Evolutionary conservation across 768 basidiomycete species (phyloP).

Genomic region (Hygrophorus pudorinus): DNA sequence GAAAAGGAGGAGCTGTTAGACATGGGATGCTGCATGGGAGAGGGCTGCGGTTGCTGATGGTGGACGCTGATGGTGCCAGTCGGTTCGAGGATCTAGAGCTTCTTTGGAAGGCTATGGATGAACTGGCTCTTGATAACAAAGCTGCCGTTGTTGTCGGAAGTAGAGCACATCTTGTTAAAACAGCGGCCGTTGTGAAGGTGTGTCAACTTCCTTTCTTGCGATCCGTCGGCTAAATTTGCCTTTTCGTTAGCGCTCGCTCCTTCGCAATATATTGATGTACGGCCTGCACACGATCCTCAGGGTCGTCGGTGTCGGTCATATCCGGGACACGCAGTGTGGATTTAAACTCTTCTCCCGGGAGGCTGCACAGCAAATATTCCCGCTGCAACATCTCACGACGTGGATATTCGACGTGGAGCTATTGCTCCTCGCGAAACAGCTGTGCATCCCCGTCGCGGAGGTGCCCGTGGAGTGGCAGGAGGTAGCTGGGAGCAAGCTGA

Average conservation of each 20-base stretch:
- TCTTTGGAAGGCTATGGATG: constrained; percentile 72
- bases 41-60: constrained; percentile 77
- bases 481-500: constrained; percentile 86
- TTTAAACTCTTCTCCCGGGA: constrained; percentile 90
- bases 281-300: constrained; percentile 83
- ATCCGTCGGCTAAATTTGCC: not conserved
- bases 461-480: constrained; percentile 92
- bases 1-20: constrained; percentile 88
- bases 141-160: constrained; percentile 76
- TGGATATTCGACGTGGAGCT: constrained; percentile 99
- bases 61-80: constrained; percentile 92
- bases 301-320: constrained; percentile 81
- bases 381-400: constrained; percentile 73
- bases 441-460: constrained; percentile 71
- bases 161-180: constrained; percentile 84
- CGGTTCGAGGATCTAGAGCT: constrained; percentile 73
- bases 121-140: constrained; percentile 34
- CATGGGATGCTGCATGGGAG: constrained; percentile 84
- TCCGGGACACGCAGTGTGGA: constrained; percentile 93
- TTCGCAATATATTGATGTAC: constrained; percentile 92
- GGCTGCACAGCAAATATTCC: constrained; percentile 78
- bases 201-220: constrained; percentile 9
- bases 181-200: constrained; percentile 91
- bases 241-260: constrained; percentile 57
- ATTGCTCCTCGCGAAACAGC: constrained; percentile 71